Evolutionary conservation across 1,139 yeast species (phyloP), one percentile per base, ranked within the genome.

Genomic region (Taiozyma sp.): DNA sequence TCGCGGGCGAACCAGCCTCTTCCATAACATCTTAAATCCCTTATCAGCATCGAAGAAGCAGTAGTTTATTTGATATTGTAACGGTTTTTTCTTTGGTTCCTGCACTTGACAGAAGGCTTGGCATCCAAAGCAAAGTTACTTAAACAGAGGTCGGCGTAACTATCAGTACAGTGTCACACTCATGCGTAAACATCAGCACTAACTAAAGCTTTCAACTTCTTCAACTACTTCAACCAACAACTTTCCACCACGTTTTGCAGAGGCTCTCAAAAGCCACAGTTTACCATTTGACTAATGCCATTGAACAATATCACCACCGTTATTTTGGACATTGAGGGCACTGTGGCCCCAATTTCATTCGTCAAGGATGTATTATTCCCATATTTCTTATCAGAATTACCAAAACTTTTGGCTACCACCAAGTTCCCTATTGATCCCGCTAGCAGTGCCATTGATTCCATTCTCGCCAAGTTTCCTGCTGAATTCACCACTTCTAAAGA

Each of bases 271-370:
- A 24, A 7, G 8, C 3, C 27, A 24, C 27, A 28, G 2, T 19
- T 6, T 16, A 43, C 23, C 55, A 27, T 47, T 51, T 4, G 4
- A 10, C 19, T 7, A 6, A 46, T 46, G 47, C 16, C 45, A 10
- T 2, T 32, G 8, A 16, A 44, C 22, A 32, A 34, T n/a, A 53
- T 57, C 44, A 53, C 51, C 22, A 68, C 75, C 2, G 62, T 81
- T 12, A 68, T 84, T 3, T 71, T 89, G 12, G 97, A 90, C 60
- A 89, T 90, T 29, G 97, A 92, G 65, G 98, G 98, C 22, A 91
- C 97, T 0, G 81, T 92, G 24, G 91, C 97, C 65, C 92, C 97
- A 4, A 90, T 91, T 36, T 77, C 91, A 1, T 91, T 90, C 63
- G 98, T 91, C 42, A 87, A 87, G 62, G 92, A 87, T 40, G 73